Evolutionary conservation across 495 filamentous ascomycete genomes (phyloP).

Genomic region (Penicillium pulvis): DNA sequence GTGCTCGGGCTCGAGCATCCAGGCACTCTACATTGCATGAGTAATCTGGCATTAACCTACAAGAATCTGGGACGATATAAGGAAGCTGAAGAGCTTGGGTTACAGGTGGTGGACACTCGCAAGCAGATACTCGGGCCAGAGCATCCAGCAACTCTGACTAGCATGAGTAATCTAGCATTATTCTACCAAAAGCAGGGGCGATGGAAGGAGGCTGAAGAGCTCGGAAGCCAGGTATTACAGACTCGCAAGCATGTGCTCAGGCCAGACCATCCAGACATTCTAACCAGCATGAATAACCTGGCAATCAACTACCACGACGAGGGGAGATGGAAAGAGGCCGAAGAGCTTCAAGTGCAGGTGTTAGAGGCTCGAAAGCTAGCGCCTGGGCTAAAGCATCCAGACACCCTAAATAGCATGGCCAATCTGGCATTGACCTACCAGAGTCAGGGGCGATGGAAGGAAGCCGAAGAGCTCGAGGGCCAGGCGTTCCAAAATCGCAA

Average conservation of each 20-base stretch:
- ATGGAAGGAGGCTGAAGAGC: constrained; percentile 9
- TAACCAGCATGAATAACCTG: constrained; percentile 3
- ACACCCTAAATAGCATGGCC: constrained; percentile 1
- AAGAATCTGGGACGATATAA: too few relatives aligned
- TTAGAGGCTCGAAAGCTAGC: background rate
- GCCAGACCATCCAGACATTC: background rate
- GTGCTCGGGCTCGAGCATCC: too few relatives aligned
- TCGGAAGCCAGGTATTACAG: constrained; percentile 2
- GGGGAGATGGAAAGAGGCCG: constrained; percentile 3
- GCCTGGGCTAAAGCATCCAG: constrained; percentile 5
- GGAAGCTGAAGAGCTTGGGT: too few relatives aligned
- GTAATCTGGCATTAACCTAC: too few relatives aligned
- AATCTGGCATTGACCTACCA: constrained; percentile 5
- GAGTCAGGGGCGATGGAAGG: background rate
- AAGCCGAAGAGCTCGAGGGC: background rate
- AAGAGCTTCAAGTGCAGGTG: background rate
- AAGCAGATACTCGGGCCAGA: too few relatives aligned
- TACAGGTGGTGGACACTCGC: too few relatives aligned
- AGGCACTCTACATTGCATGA: too few relatives aligned
- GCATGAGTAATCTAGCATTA: constrained; percentile 5
- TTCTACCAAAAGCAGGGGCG: constrained; percentile 2
- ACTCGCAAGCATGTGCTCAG: background rate
- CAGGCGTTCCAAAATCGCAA: constrained; percentile 1
- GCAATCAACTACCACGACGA: constrained; percentile 1
- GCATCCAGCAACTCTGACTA: too few relatives aligned